Evolutionary conservation across 257 asterid genomes (phyloP).

Genomic region (Coffea canephora): DNA sequence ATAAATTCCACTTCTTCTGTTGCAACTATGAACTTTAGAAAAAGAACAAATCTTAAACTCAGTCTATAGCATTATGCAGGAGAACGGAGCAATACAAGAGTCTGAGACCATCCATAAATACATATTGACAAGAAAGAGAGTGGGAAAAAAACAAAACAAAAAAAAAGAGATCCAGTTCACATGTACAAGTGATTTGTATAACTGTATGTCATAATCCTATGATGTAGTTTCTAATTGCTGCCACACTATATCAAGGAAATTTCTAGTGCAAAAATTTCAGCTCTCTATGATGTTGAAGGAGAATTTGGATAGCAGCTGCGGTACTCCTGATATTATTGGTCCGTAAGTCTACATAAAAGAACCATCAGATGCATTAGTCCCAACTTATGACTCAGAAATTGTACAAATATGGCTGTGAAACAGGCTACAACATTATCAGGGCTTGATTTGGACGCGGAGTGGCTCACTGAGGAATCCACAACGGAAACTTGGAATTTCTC

Average conservation of each 20-base stretch:
- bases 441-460: not conserved
- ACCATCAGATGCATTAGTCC: constrained; percentile 9
- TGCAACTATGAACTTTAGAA: not conserved
- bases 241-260: not conserved
- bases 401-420: not conserved
- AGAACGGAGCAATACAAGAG: not conserved
- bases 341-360: constrained; percentile 62
- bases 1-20: not conserved
- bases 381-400: not conserved
- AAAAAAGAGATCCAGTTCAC: not conserved
- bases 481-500: not conserved
- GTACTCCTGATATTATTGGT: constrained; percentile 61
- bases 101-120: no score
- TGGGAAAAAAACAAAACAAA: no score
- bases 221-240: not conserved
- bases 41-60: not conserved
- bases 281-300: constrained; percentile 59
- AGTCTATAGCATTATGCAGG: not conserved
- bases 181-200: not conserved
- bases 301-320: constrained; percentile 78
- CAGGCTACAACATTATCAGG: not conserved
- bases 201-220: not conserved
- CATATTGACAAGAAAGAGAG: not conserved
- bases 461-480: not conserved
- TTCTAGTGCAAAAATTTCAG: not conserved